Percentiles rank a stretch among this genome's conserved stretches.
Conservation (phyloP, 352 stramenopile species). For the Globisporangium uncinulatum region DNA sequence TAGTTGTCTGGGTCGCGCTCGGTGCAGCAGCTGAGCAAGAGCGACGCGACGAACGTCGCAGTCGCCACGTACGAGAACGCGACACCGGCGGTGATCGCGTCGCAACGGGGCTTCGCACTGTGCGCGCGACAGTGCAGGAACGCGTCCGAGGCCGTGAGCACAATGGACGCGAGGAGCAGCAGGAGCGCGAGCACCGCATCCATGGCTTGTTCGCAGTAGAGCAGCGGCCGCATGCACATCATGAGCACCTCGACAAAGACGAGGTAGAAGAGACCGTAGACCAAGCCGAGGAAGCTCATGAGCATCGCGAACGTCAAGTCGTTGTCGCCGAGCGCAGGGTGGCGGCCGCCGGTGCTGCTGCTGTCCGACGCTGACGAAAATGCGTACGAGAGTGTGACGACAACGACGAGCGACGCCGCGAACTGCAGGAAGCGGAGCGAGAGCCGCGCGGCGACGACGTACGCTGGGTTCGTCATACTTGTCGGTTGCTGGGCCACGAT, state of each 20-base stretch:
- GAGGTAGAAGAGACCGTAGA: constrained; percentile 15
- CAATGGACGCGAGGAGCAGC: constrained; percentile 12
- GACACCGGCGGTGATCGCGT: constrained; percentile 3
- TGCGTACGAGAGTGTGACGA: constrained; percentile 9
- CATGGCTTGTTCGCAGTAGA: constrained; percentile 15
- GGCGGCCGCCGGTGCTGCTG: not conserved
- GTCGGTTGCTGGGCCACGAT: not conserved
- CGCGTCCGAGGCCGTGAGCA: constrained; percentile 6
- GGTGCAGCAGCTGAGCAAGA: constrained; percentile 8
- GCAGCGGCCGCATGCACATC: constrained; percentile 13
- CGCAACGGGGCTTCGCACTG: constrained; percentile 2
- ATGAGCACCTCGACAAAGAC: constrained; percentile 13
- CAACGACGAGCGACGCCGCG: constrained; percentile 5
- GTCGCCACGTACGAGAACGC: constrained; percentile 9
- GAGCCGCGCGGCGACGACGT: constrained; percentile 17
- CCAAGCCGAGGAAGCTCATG: constrained; percentile 14
- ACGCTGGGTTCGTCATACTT: constrained; percentile 5
- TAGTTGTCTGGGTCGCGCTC: constrained; percentile 7
- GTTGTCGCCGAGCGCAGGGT: constrained; percentile 1
- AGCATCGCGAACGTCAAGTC: constrained; percentile 11
- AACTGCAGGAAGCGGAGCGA: constrained; percentile 15
- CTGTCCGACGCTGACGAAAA: constrained; percentile 5
- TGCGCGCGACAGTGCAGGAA: constrained; percentile 7
- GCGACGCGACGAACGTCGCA: constrained; percentile 5
- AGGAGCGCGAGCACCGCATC: constrained; percentile 11